A percentile compares a stretch with the other conserved stretches of the same genome.
These are phyloP conservation scores for Alternaria consortialis DNA, from an alignment of 2,329 filamentous ascomycete species.

Conservation along the genomic window DNA sequence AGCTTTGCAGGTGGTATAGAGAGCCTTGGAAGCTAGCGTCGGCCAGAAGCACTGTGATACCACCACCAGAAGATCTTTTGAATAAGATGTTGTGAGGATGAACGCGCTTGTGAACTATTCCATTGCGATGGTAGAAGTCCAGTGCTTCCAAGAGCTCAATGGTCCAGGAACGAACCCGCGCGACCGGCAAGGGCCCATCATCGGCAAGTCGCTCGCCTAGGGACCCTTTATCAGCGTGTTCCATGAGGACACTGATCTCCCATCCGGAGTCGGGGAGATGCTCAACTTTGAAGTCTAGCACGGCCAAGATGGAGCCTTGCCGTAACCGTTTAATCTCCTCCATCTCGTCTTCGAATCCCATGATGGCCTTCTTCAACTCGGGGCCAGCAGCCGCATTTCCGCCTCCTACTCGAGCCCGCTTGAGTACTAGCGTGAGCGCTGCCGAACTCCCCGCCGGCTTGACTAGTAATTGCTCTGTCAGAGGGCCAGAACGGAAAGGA, in stretches of 20 bases:
- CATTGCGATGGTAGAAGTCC: conserved; percentile 84
- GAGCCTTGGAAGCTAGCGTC: conserved; percentile 77
- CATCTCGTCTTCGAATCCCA: conserved; percentile 78
- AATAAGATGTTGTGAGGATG: conserved; percentile 83
- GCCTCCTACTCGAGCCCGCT: conserved; percentile 40
- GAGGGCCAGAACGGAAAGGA: conserved; percentile 69
- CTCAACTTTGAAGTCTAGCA: conserved; percentile 82
- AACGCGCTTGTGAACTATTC: conserved; percentile 83
- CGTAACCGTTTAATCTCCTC: conserved; percentile 77
- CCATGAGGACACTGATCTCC: conserved; percentile 78
- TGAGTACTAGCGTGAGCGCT: conserved; percentile 70
- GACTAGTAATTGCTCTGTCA: conserved; percentile 76
- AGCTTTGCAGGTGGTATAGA: conserved; percentile 69
- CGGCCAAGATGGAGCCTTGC: conserved; percentile 78
- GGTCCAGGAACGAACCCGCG: conserved; percentile 87
- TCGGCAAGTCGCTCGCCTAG: conserved; percentile 83
- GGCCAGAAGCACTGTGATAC: conserved; percentile 74
- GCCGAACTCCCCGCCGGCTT: conserved; percentile 68
- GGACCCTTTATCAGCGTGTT: conserved; percentile 82
- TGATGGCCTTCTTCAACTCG: conserved; percentile 78
- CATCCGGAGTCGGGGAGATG: conserved; percentile 63
- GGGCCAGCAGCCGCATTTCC: conserved; percentile 70
- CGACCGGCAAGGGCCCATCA: conserved; percentile 75
- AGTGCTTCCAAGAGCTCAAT: conserved; percentile 89
- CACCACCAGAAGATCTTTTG: conserved; percentile 72